These are phyloP conservation scores for Russula dissimulans DNA, from an alignment of 768 basidiomycete species.

Conservation along the genomic window DNA sequence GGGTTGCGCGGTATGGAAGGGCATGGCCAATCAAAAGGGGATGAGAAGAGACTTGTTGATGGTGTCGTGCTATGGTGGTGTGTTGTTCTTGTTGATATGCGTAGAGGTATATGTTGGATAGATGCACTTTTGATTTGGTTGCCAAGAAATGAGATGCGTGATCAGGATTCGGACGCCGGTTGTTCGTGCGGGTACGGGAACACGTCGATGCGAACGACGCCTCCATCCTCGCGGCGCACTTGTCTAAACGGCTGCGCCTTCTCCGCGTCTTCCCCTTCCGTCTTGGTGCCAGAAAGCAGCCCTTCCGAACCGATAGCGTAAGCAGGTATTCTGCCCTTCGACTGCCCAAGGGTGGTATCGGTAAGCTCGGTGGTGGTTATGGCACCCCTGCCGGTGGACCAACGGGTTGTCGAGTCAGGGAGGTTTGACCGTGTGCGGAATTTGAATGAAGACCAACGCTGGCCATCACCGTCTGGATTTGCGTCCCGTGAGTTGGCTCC, in stretches of 20 bases:
- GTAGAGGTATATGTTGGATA: background rate
- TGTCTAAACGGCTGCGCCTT: background rate
- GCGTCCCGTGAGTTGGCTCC: background rate
- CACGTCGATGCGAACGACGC: slow-evolving; percentile 13
- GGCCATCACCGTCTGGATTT: slow-evolving; percentile 13
- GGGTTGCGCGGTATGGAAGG: too few species aligned
- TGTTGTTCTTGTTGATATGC: background rate
- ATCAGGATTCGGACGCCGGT: background rate
- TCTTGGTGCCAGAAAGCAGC: background rate
- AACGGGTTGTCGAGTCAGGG: background rate
- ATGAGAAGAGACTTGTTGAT: too few species aligned
- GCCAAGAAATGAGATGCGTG: background rate
- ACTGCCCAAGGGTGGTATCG: background rate
- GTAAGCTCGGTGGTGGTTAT: background rate
- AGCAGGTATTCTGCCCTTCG: background rate
- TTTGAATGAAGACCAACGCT: slow-evolving; percentile 19
- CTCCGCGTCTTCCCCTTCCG: background rate
- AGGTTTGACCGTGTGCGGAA: slow-evolving; percentile 14
- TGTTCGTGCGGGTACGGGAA: background rate
- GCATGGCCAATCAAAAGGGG: background rate
- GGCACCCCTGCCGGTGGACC: background rate
- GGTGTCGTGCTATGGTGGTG: background rate
- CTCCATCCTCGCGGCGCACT: background rate
- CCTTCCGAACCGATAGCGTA: background rate
- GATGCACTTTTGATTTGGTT: background rate